Evolutionary conservation across 768 basidiomycete species (phyloP), one percentile per base, ranked within the genome.

Genomic region (Termitomyces eurrhizus): DNA sequence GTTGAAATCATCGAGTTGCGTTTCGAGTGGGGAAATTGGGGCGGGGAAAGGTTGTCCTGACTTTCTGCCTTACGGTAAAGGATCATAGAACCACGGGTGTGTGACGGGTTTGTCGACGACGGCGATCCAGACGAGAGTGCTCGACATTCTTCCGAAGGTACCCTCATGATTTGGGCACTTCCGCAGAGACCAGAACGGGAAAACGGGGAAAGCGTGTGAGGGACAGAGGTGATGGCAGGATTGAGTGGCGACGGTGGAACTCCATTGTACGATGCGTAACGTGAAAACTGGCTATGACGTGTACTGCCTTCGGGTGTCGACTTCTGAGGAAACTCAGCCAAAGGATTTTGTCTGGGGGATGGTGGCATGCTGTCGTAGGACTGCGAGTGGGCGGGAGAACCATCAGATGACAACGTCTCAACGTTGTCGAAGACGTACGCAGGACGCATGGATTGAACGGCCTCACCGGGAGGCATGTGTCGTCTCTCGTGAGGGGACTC

Each of bases 31-130:
- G 65, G 65, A 18, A 67, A 53, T 6, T 68, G 64, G 3, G 73
- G 73, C 2, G 78, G 84, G 14, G 77, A 68, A 26, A 74, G 61
- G 41, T 71, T 73, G 45, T 65, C 68, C 42, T 32, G 36, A n/a
- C 70, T 62, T 45, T 74, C 73, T 26, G 69, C 70, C 37, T 64
- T 66, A 41, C 72, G 71, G 52, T 77, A 77, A 0, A 77, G 69
- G 29, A 76, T 74, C 74, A 77, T 75, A 1, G 73, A 71, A 1
- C 70, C 75, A 5, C 70, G 65, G 4, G 65, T 57, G 1, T 49
- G 58, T 4, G 53, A 41, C 8, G 62, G 24, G 48, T 52, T 49
- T 3, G 35, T 46, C 12, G 59, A 7, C 8, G 57, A 39, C 1
- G 61, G 59, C 1, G 58, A 14, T 16, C 49, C 63, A 29, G 49